Evolutionary conservation across 2,329 filamentous ascomycete genomes (phyloP), one percentile per base, ranked within the genome.

Genomic region (Alternaria alternata): DNA sequence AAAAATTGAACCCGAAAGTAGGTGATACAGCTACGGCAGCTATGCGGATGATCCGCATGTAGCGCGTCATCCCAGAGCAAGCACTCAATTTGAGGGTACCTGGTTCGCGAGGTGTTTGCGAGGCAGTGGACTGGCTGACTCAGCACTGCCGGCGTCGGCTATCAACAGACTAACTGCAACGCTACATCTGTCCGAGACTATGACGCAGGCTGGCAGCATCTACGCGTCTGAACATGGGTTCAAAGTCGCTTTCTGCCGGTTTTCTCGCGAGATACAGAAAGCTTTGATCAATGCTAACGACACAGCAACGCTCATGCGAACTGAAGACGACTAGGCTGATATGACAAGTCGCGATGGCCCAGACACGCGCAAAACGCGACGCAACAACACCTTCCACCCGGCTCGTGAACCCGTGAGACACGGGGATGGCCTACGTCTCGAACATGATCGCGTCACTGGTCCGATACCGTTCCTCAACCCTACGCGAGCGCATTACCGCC

Each of bases 401-500:
- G 57, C 66, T 4, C 73, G 61, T 34, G 58, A 74, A 38, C 77
- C 76, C 2, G 60, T 78, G 4, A 63, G 56, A 26, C 44, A 72
- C 39, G 55, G 67, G 18, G 22, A 60, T 7, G 36, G 56, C 7
- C 63, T 79, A 12, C 58, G 65, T 2, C 64, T 77, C 51, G 60
- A 73, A 30, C 39, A 66, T 14, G 47, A 68, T 34, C 66, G 60
- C 42, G 57, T 75, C 42, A 61, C 63, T 26, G 84, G 84, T 1
- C 81, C 84, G 9, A 62, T 85, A 22, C 57, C 72, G 1, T 85
- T 83, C 63, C 73, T 86, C 42, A 85, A 86, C 62, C 84, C 84
- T 5, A 87, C 84, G 1, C 71, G 53, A 44, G 65, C 64, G 5
- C 63, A 60, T 8, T 68, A 58, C 26, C 57, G 42, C 18, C 52